Base-by-base conservation (phyloP, 2,329 filamentous ascomycete genomes). In the Penicillium sp. region DNA sequence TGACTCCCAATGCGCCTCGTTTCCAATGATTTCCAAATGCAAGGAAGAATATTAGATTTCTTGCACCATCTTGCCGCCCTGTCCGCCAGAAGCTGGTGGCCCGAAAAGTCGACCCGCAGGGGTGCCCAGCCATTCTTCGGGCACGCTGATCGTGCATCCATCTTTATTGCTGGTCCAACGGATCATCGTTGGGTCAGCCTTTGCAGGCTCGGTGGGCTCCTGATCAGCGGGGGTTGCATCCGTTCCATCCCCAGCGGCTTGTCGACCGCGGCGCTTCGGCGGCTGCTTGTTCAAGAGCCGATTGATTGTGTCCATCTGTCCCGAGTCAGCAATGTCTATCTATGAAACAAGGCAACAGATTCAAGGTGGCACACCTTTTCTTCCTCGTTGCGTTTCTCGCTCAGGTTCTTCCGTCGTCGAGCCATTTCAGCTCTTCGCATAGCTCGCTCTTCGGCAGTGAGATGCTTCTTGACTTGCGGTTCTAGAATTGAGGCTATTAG, bases 401-500 rank as follows among this genome's bases (percentile, higher is more conserved):
- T 85, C 29, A 88, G 73, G 54, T 88, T 87, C 70, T 88, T 88
- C 51, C 85, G 74, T 45, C 85, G 76, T 47, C 85, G 73, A 7
- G 85, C 85, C 84, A 88, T 88, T 64, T 88, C 85, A 6, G 83
- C 81, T 47, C 85, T 75, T 42, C 85, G 78, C 80, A 86, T 86
- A 40, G 82, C 82, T 61, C 85, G 82, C 61, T 88, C 85, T 63
- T 86, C 85, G 0, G 82, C 84, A 0, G 84, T 86, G 42, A 88
- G 72, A 57, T 85, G 81, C 60, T 87, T 85, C 69, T 85, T 85
- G 63, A 83, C 80, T 68, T 85, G 82, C n/a, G 82, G 82, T 65
- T 85, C 82, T 79, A 57, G 43, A 29, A 35, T 5, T 7, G 5
- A 18, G 18, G 18, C 18, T 18, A 47, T 64, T 41, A 64, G 56